Conservation (phyloP, 2,329 filamentous ascomycete genomes). For the Lachnellula suecica region DNA sequence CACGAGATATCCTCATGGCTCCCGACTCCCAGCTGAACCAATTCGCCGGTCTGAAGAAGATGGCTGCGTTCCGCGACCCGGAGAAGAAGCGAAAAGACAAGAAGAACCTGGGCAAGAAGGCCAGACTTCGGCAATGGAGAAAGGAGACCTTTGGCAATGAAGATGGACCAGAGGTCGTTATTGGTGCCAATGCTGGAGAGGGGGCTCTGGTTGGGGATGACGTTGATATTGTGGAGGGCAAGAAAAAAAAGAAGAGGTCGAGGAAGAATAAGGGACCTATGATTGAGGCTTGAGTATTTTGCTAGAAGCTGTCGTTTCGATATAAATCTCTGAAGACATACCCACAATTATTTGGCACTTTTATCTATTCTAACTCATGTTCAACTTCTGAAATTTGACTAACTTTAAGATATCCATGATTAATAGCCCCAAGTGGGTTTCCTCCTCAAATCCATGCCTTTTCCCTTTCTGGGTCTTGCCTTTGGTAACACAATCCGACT, state of each 20-base stretch:
- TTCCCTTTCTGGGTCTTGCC: neutral
- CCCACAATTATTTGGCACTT: neutral
- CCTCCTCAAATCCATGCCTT: neutral
- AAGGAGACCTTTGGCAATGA: slow-evolving; percentile 60
- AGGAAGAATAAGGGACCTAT: slow-evolving; percentile 34
- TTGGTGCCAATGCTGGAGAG: slow-evolving; percentile 21
- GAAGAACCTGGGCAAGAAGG: slow-evolving; percentile 91
- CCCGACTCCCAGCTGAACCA: slow-evolving; percentile 86
- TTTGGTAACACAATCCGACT: neutral
- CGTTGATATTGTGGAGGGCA: slow-evolving; percentile 37
- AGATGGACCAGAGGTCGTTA: slow-evolving; percentile 35
- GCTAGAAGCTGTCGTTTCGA: neutral
- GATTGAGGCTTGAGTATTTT: neutral
- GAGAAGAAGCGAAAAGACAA: slow-evolving; percentile 88
- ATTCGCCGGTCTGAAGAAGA: slow-evolving; percentile 91
- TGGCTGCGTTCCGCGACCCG: slow-evolving; percentile 82
- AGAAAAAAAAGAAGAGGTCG: slow-evolving; percentile 53
- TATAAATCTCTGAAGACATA: neutral
- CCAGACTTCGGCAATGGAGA: slow-evolving; percentile 82
- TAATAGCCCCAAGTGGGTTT: neutral
- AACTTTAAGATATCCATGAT: too few species aligned
- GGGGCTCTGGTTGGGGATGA: slow-evolving; percentile 23
- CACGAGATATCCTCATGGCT: slow-evolving; percentile 85
- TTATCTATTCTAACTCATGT: too few species aligned
- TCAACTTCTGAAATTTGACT: too few species aligned